phyloP scores from a whole-genome alignment of 2,329 filamentous ascomycete species.

The Annulohypoxylon truncatum region DNA sequence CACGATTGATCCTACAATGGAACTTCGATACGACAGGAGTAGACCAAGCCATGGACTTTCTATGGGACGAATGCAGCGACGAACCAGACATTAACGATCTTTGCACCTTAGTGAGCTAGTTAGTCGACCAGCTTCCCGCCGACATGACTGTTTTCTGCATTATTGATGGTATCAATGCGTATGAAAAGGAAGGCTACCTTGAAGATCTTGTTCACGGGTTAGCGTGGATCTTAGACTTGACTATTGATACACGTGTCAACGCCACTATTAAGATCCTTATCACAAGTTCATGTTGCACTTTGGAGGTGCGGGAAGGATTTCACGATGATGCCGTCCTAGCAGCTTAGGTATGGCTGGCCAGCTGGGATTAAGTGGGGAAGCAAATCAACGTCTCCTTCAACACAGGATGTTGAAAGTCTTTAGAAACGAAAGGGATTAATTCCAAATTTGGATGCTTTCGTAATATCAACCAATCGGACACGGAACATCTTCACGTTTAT shows the following conservation, averaged over 20 bases:
- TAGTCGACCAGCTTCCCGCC: neutral
- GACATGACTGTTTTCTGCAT: conserved; percentile 2
- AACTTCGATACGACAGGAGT: neutral
- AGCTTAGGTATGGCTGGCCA: neutral
- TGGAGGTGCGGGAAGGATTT: conserved; percentile 8
- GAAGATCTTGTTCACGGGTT: neutral
- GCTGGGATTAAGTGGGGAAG: neutral
- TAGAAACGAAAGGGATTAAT: neutral
- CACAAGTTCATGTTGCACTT: conserved; percentile 7
- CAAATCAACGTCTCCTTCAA: conserved; percentile 9
- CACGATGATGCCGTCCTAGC: conserved; percentile 3
- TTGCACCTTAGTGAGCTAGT: neutral
- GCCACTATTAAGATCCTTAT: conserved; percentile 10
- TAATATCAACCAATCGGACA: neutral
- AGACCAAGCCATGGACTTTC: neutral
- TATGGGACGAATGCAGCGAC: neutral
- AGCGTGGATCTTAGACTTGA: conserved; percentile 5
- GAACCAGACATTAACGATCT: conserved; percentile 3
- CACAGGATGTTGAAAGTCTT: conserved; percentile 2
- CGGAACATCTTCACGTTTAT: no score
- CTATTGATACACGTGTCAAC: neutral
- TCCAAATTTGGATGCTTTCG: neutral
- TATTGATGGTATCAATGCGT: conserved; percentile 4
- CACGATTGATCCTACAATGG: conserved; percentile 9
- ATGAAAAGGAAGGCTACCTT: neutral